These are phyloP conservation scores for Ramularia endophylla DNA, from an alignment of 2,329 filamentous ascomycete genomes.

Conservation along the genomic window DNA sequence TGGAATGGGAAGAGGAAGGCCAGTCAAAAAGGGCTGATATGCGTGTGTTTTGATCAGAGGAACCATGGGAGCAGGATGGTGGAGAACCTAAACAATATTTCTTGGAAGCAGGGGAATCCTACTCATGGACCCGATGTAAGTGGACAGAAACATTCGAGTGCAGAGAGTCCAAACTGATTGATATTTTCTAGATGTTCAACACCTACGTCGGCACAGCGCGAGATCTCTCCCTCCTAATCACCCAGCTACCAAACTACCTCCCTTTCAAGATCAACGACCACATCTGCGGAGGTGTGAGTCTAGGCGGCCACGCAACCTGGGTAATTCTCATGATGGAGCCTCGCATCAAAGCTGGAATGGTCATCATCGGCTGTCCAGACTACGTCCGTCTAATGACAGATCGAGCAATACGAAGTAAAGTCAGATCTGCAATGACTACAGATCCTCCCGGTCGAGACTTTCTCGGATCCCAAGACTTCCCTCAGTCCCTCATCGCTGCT, in stretches of 20 bases:
- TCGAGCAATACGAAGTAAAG: conserved; percentile 66
- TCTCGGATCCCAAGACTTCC: conserved; percentile 73
- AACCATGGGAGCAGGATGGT: conserved; percentile 79
- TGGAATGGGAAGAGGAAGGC: conserved; percentile 51
- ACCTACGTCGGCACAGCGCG: conserved; percentile 65
- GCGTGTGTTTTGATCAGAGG: conserved; percentile 81
- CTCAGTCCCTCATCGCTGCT: conserved; percentile 57
- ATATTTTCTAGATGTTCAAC: conserved; percentile 80
- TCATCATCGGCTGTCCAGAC: conserved; percentile 86
- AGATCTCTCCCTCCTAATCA: conserved; percentile 72
- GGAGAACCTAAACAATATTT: conserved; percentile 61
- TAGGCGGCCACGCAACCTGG: conserved; percentile 87
- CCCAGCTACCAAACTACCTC: conserved; percentile 70
- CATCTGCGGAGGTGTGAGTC: conserved; percentile 71
- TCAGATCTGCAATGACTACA: conserved; percentile 44
- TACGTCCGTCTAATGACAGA: conserved; percentile 74
- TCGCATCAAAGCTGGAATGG: conserved; percentile 69
- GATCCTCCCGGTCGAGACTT: conserved; percentile 57
- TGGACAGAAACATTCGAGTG: no score
- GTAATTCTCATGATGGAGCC: conserved; percentile 72
- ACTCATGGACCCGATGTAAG: conserved; percentile 69
- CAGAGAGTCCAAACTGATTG: no score
- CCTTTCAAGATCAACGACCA: conserved; percentile 51
- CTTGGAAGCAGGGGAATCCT: conserved; percentile 73
- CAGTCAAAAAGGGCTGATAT: conserved; percentile 59